phyloP scores from a whole-genome alignment of 441 rosid species.

The Erodium chrysanthum region DNA sequence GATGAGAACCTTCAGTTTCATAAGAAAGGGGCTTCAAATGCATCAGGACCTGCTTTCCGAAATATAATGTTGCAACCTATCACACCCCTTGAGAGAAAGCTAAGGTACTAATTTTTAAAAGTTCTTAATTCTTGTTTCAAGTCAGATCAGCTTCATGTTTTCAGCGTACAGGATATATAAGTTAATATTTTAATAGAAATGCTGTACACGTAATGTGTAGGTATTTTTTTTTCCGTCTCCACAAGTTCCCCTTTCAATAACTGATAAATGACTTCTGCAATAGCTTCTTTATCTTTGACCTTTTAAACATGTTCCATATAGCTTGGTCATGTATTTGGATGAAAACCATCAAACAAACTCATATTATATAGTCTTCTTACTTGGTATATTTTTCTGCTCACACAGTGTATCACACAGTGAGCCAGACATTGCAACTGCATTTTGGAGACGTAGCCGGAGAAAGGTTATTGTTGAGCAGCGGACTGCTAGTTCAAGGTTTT shows the following conservation, averaged over 20 bases:
- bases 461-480: constrained; percentile 95
- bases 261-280: background rate
- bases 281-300: background rate
- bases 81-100: constrained; percentile 47
- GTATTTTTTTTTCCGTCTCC: background rate
- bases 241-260: background rate
- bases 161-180: background rate
- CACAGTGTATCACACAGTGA: constrained; percentile 86
- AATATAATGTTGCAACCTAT: constrained; percentile 59
- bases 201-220: background rate
- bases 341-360: background rate
- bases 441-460: constrained; percentile 93
- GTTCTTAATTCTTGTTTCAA: background rate
- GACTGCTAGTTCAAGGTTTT: constrained; percentile 96
- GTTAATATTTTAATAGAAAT: background rate
- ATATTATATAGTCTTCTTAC: background rate
- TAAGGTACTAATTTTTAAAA: constrained; percentile 40
- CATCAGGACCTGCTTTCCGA: constrained; percentile 53
- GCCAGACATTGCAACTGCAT: constrained; percentile 75
- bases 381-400: constrained; percentile 18
- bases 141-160: background rate
- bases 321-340: constrained; percentile 5
- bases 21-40: constrained; percentile 52
- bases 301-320: background rate
- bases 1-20: constrained; percentile 64